Conservation (phyloP, 140 eudicot species). For the Stevia rebaudiana region DNA sequence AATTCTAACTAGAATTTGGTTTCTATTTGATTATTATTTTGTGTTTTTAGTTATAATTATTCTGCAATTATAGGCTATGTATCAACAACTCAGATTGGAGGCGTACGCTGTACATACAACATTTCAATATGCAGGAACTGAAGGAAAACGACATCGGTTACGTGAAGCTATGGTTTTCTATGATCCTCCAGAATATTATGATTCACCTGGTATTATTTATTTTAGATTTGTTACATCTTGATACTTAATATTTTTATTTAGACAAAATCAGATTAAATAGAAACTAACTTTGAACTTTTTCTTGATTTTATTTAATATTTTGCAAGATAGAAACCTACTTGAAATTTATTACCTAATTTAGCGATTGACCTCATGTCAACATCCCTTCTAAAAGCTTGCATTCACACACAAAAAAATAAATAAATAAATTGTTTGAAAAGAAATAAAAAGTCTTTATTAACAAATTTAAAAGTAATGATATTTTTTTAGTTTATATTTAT, state of each 20-base stretch:
- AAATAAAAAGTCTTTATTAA: not conserved
- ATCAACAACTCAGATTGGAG: conserved; percentile 82
- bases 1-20: not conserved
- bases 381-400: not conserved
- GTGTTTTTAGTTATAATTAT: not conserved
- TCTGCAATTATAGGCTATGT: conserved; percentile 55
- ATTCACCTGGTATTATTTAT: conserved; percentile 54
- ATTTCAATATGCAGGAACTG: conserved; percentile 92
- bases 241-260: not conserved
- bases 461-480: not conserved
- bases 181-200: conserved; percentile 93
- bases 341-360: not conserved
- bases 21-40: not conserved
- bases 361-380: not conserved
- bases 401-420: too few relatives aligned
- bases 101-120: conserved; percentile 96
- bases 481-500: not conserved
- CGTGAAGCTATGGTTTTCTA: conserved; percentile 91
- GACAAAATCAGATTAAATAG: not conserved
- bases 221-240: not conserved
- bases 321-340: not conserved
- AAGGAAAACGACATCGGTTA: conserved; percentile 88
- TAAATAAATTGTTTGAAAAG: not conserved
- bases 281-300: not conserved
- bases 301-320: not conserved